phyloP scores from a whole-genome alignment of 83 land plant genomes.

The Diphasiastrum complanatum region DNA sequence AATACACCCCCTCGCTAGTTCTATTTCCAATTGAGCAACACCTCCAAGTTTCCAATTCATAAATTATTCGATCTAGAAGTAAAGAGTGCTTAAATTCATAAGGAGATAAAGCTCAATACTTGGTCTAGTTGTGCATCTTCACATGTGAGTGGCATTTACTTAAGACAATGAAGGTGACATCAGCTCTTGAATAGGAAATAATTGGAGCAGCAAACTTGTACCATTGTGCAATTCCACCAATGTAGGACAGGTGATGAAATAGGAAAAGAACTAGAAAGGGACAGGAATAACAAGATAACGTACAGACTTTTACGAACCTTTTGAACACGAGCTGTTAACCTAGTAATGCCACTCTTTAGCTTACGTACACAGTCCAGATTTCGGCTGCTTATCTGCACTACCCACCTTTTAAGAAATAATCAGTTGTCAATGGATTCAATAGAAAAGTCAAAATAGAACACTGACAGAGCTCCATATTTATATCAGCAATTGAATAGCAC shows the following conservation, averaged over 20 bases:
- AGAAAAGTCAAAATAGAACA: no score
- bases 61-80: no score
- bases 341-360: constrained; percentile 95
- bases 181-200: neutral
- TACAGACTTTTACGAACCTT: constrained; percentile 44
- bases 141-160: no score
- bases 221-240: neutral
- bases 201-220: neutral
- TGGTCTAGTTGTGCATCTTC: no score
- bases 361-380: constrained; percentile 93
- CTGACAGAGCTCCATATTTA: no score
- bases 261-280: constrained; percentile 4
- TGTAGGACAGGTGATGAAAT: neutral
- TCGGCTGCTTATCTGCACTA: constrained; percentile 84
- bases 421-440: neutral
- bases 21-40: no score
- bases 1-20: no score
- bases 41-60: no score
- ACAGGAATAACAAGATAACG: no score
- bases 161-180: neutral
- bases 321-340: constrained; percentile 92
- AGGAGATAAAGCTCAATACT: no score
- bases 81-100: no score
- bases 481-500: no score
- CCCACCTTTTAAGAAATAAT: neutral